Conservation (phyloP, 345 rosid genomes). For the Aegle marmelos region DNA sequence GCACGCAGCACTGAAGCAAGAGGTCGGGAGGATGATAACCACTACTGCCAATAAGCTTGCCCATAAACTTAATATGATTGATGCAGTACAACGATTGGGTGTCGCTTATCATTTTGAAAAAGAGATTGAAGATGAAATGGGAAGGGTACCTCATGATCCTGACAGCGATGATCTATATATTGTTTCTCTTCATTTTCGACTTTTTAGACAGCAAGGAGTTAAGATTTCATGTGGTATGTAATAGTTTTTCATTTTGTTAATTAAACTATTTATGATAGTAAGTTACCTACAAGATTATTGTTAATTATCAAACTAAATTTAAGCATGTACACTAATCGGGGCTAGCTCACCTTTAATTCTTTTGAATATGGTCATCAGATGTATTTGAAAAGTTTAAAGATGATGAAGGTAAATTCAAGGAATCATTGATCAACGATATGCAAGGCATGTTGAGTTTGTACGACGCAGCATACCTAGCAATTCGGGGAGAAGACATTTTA, state of each 20-base stretch:
- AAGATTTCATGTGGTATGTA: conserved; percentile 12
- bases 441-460: conserved; percentile 13
- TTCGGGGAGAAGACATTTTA: conserved; percentile 14
- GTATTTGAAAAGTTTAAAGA: conserved; percentile 2
- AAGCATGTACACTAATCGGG: no score
- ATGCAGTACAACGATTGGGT: conserved; percentile 18
- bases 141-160: background rate
- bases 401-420: conserved; percentile 11
- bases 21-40: no score
- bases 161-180: conserved; percentile 8
- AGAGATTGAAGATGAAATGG: conserved; percentile 23
- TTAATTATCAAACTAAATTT: background rate
- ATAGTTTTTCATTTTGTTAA: no score
- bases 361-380: background rate
- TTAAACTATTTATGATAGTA: no score
- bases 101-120: conserved; percentile 24
- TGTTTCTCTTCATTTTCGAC: conserved; percentile 24
- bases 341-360: background rate
- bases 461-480: conserved; percentile 14
- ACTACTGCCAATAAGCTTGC: no score
- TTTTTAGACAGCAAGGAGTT: conserved; percentile 22
- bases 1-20: no score
- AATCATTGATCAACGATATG: background rate
- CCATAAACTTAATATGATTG: no score
- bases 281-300: no score